Base-by-base conservation (phyloP, 208 protist genomes). In the Crithidia thermophila region DNA sequence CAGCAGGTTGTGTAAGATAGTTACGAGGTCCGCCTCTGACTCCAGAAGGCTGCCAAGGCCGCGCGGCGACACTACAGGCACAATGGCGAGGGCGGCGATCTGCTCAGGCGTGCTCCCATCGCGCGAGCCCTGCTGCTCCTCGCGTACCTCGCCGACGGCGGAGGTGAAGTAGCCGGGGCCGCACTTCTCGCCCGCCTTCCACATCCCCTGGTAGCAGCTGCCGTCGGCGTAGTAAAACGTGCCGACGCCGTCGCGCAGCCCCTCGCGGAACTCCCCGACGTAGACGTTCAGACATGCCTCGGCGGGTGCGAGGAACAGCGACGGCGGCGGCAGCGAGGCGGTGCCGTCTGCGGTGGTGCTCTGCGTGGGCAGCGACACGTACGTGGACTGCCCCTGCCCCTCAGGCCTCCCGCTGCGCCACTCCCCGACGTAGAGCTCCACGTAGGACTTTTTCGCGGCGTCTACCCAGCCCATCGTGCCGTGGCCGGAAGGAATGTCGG, bases 161-260 rank as follows among this genome's bases (percentile, higher is more conserved):
- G 77, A 85, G 39, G 71, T 87, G 58, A 88, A 88, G 42, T 55
- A 65, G 23, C 93, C 90, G 5, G 63, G 23, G 14, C 93, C 90
- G 33, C 75, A 43, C 55, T 91, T 90, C 40, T 76, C 68, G 28
- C 80, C 86, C 27, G 63, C 55, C n/a, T 51, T 27, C 88, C 94
- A 98, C 56, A 77, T 67, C 0, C 94, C 94, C 25, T 94, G 78
- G 58, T 96, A 97, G 42, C 62, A 79, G 67, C 85, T 88, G 42
- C 94, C 92, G 69, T 97, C 88, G 2, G 88, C 88, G 75, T 95
- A 98, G 72, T 83, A 90, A 67, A 94, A 97, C 14, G 66, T 62
- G 27, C 91, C 92, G 25, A 46, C 51, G 4, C 94, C 91, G 51
- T 97, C 66, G 16, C 93, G 77, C 52, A 72, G 63, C 1, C 93